Evolutionary conservation across 169 alveolate species (phyloP), one percentile per base, ranked within the genome.

Genomic region (Plasmodium knowlesi): DNA sequence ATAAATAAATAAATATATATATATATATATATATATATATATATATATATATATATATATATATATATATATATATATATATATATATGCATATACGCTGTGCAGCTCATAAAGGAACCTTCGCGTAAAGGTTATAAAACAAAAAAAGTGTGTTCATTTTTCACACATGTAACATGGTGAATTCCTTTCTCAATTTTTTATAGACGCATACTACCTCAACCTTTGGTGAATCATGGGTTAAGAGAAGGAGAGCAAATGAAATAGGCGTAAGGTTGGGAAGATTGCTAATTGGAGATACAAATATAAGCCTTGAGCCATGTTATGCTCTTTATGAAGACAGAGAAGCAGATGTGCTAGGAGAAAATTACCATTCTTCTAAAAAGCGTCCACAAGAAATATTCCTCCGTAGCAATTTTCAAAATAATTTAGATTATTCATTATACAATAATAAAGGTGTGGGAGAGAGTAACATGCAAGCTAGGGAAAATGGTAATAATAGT

Each of bases 151-250:
- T 6, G 41, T 78, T 30, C 25, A 61, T 61, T 61, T 61, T 61
- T 61, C 32, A 1, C 14, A 61, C 32, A 61, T 19, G 28, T 61
- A n/a, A 61, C 74, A 61, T 61, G 19, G 50, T 39, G 30, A 78
- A 19, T 78, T 30, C 3, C 3, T 78, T 37, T 14, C 50, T 41
- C n/a, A 25, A 37, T 39, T 39, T 78, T 78, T 30, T 28, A 28
- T 28, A 78, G 84, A 16, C 71, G 25, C 25, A 61, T 61, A 28
- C 32, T 19, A 14, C 74, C 50, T 39, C 84, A 19, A 78, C 53
- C 43, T 30, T 8, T 41, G 5, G 67, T 78, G 50, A 78, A 78
- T 19, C 84, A 78, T 78, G 84, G 71, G n/a, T 16, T 78, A 78
- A 41, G 39, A 39, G 53, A 78, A 22, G 71, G 28, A 78, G 50